phyloP scores from a whole-genome alignment of 73 alveolate genomes.

The Paramecium caudatum region DNA sequence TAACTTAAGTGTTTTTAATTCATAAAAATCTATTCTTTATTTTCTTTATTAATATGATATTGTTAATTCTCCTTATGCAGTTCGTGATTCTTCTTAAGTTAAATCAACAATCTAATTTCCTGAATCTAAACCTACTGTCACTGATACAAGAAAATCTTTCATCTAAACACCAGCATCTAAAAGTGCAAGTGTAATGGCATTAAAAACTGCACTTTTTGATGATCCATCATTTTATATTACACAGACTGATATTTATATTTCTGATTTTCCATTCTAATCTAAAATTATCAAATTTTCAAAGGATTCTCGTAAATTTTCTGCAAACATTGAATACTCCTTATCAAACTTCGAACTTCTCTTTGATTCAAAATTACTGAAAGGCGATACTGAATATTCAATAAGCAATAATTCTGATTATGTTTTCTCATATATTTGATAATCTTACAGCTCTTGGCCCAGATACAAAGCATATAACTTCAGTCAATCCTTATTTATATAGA shows the following conservation, averaged over 20 bases:
- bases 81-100: slow-evolving; percentile 27
- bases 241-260: slow-evolving; percentile 78
- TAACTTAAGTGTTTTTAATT: slow-evolving; percentile 54
- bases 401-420: slow-evolving; percentile 15
- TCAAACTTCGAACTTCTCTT: slow-evolving; percentile 71
- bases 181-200: slow-evolving; percentile 96
- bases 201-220: slow-evolving; percentile 93
- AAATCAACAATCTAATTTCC: slow-evolving; percentile 37
- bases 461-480: slow-evolving; percentile 74
- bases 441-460: slow-evolving; percentile 74
- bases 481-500: slow-evolving; percentile 66
- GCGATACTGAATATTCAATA: slow-evolving; percentile 63
- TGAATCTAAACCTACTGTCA: slow-evolving; percentile 77
- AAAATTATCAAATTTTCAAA: slow-evolving; percentile 70
- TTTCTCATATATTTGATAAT: neutral
- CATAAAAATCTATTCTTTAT: slow-evolving; percentile 41
- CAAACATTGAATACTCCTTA: slow-evolving; percentile 71
- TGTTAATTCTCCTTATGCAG: slow-evolving; percentile 56
- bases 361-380: slow-evolving; percentile 72
- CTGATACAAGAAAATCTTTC: slow-evolving; percentile 89
- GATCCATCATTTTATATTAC: slow-evolving; percentile 96
- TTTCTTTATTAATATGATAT: slow-evolving; percentile 33
- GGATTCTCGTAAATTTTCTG: slow-evolving; percentile 71
- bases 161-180: slow-evolving; percentile 94
- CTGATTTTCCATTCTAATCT: slow-evolving; percentile 74